A percentile compares a stretch with the other conserved stretches of the same genome.
phyloP scores from a whole-genome alignment of 2,329 filamentous ascomycete species.

The Fusarium nisikadoi region DNA sequence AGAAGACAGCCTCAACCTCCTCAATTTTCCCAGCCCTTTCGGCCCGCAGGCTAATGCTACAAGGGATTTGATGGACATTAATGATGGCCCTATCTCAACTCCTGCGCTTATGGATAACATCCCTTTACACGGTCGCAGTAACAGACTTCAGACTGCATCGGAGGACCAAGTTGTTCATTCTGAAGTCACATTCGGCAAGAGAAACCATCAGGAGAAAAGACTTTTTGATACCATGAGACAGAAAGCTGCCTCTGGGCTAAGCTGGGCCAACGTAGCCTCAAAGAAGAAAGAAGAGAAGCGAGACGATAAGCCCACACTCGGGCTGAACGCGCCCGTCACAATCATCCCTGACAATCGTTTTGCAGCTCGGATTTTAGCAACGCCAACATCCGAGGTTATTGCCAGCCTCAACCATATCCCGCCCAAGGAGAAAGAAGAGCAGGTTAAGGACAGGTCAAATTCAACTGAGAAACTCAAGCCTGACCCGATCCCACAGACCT shows the following conservation, averaged over 20 bases:
- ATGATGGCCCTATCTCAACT: constrained; percentile 13
- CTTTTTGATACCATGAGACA: constrained; percentile 41
- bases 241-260: constrained; percentile 2
- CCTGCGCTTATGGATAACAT: constrained; percentile 28
- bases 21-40: neutral
- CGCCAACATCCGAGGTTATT: neutral
- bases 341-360: neutral
- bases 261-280: constrained; percentile 22
- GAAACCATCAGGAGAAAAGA: constrained; percentile 4
- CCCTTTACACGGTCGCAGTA: too few relatives aligned
- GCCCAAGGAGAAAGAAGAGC: neutral
- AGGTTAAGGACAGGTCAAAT: neutral
- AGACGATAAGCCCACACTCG: constrained; percentile 9
- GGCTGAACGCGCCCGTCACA: constrained; percentile 13
- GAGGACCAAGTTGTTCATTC: neutral
- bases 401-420: too few relatives aligned
- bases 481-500: too few relatives aligned
- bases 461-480: neutral
- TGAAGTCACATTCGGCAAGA: constrained; percentile 22
- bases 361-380: neutral
- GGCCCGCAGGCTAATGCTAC: neutral
- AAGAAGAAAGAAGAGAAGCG: neutral
- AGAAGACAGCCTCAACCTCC: neutral
- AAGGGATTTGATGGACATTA: constrained; percentile 29
- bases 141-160: neutral